phyloP scores from a whole-genome alignment of 192 early-diverging fungal genomes.

The Podila verticillata region DNA sequence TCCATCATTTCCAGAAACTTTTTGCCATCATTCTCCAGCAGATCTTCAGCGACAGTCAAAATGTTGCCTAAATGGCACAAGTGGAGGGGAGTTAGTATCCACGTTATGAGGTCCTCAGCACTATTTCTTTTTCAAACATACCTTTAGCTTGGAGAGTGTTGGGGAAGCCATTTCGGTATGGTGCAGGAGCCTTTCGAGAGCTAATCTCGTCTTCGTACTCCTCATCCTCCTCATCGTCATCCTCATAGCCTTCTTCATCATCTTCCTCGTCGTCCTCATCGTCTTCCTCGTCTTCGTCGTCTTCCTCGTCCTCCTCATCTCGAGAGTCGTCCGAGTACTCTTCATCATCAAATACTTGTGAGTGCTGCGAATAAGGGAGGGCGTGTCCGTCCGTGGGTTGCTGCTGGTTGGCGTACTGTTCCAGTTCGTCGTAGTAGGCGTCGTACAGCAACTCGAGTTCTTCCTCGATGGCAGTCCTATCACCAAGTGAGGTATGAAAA shows the following conservation, averaged over 20 bases:
- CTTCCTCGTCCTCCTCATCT: slow-evolving; percentile 47
- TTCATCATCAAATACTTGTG: slow-evolving; percentile 39
- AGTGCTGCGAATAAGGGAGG: slow-evolving; percentile 55
- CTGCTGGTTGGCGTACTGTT: slow-evolving; percentile 85
- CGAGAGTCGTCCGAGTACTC: slow-evolving; percentile 58
- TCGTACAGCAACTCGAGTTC: slow-evolving; percentile 88
- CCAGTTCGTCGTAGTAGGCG: slow-evolving; percentile 89
- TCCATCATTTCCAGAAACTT: slow-evolving; percentile 99
- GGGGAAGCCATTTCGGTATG: slow-evolving; percentile 68
- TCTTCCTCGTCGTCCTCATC: slow-evolving; percentile 48
- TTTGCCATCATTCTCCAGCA: slow-evolving; percentile 91
- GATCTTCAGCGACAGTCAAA: slow-evolving; percentile 85
- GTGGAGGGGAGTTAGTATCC: not conserved
- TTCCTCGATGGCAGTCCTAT: slow-evolving; percentile 83
- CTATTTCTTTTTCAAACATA: slow-evolving; percentile 14
- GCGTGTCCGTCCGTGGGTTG: slow-evolving; percentile 51
- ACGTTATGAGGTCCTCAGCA: not conserved
- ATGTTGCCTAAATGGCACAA: slow-evolving; percentile 59
- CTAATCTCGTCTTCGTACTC: slow-evolving; percentile 57
- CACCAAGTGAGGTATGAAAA: not conserved
- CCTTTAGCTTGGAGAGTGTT: slow-evolving; percentile 85
- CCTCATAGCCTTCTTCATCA: slow-evolving; percentile 14
- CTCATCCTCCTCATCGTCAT: slow-evolving; percentile 54
- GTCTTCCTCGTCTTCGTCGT: slow-evolving; percentile 58
- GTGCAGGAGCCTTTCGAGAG: slow-evolving; percentile 57